Conservation (phyloP, 1,139 yeast genomes). For the Saccharomyces uvarum region DNA sequence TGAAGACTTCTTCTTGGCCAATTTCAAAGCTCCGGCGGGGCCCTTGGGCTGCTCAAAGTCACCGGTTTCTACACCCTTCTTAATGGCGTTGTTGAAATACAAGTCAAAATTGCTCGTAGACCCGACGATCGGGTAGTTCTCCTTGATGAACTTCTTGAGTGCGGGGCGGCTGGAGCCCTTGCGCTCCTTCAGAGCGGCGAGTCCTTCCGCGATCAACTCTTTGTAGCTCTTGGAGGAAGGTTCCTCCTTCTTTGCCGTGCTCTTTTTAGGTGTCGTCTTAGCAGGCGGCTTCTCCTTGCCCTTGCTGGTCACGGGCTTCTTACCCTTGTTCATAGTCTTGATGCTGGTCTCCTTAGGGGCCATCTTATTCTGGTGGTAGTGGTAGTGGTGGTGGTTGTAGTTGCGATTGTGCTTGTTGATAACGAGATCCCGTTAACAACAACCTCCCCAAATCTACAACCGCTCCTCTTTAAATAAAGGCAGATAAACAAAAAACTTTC, state of each 20-base stretch:
- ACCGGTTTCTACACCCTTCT: conserved; percentile 73
- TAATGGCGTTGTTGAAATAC: conserved; percentile 70
- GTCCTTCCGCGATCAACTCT: conserved; percentile 76
- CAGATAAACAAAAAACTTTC: conserved; percentile 1
- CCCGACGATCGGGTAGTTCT: conserved; percentile 40
- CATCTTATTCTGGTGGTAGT: neutral
- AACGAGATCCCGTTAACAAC: neutral
- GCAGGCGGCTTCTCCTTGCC: neutral
- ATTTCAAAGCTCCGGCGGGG: conserved; percentile 38
- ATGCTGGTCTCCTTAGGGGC: conserved; percentile 9
- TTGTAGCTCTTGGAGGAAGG: conserved; percentile 19
- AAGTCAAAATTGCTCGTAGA: conserved; percentile 60
- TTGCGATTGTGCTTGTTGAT: neutral
- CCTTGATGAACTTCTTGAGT: conserved; percentile 59
- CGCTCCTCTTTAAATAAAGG: neutral
- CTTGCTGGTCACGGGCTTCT: neutral
- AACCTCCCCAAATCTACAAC: neutral
- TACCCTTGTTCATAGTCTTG: neutral
- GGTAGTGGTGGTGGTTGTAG: neutral
- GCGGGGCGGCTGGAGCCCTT: conserved; percentile 81
- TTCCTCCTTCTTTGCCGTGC: conserved; percentile 6
- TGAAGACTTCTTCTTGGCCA: conserved; percentile 31
- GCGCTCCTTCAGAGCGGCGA: conserved; percentile 66
- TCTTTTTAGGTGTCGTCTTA: conserved; percentile 7
- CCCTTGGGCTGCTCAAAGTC: conserved; percentile 85